Percentiles rank a stretch among this genome's conserved stretches.
phyloP scores from a whole-genome alignment of 495 filamentous ascomycete species.

The Aspergillus ellipticus region DNA sequence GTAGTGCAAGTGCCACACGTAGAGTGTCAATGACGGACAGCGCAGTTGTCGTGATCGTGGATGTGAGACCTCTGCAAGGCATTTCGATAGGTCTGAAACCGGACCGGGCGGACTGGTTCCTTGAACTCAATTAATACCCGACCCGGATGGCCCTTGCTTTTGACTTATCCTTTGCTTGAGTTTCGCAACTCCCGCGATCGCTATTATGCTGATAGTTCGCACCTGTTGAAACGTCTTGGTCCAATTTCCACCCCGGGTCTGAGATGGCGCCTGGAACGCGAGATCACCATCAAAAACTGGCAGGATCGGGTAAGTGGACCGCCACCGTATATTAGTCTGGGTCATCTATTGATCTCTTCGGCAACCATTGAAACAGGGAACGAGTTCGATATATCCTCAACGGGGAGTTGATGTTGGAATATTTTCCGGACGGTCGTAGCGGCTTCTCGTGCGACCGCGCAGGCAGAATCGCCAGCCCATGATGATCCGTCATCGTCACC shows the following conservation, averaged over 20 bases:
- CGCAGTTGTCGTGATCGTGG: conserved; percentile 1
- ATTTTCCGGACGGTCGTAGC: background rate
- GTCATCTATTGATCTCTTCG: background rate
- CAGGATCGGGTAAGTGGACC: background rate
- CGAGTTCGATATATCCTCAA: background rate
- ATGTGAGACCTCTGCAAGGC: conserved; percentile 25
- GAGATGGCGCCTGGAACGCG: background rate
- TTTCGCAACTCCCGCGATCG: background rate
- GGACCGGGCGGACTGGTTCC: conserved; percentile 10
- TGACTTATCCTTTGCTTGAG: background rate
- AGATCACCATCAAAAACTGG: background rate
- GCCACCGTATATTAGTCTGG: background rate
- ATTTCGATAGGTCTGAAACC: conserved; percentile 20
- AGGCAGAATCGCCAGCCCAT: background rate
- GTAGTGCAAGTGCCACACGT: no score
- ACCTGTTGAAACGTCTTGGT: background rate
- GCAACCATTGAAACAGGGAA: background rate
- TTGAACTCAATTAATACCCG: conserved; percentile 10
- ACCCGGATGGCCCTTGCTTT: conserved; percentile 13
- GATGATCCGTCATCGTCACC: conserved; percentile 1
- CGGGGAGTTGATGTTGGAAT: background rate
- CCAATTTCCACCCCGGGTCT: background rate
- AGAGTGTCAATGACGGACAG: background rate
- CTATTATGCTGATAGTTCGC: background rate
- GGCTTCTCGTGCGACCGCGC: conserved; percentile 1